Evolutionary conservation across 2,329 filamentous ascomycete genomes (phyloP).

Genomic region (Huntiella savannae): DNA sequence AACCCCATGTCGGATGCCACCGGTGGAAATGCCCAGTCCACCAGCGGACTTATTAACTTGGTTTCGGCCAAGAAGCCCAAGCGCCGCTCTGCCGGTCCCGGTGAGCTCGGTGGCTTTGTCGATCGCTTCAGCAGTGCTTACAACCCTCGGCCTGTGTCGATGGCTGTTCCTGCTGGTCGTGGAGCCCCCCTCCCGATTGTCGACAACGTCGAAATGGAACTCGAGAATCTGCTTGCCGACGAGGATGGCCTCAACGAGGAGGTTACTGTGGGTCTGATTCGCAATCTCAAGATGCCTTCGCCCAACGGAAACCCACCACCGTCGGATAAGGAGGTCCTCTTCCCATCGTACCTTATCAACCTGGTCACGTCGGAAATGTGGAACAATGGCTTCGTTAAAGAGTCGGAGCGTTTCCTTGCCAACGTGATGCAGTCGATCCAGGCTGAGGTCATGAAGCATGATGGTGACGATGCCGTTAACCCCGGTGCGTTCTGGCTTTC

Average conservation of each 20-base stretch:
- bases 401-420: conserved; percentile 93
- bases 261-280: conserved; percentile 87
- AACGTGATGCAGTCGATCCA: conserved; percentile 99
- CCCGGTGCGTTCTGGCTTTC: conserved; percentile 97
- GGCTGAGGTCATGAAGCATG: conserved; percentile 97
- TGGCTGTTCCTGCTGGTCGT: conserved; percentile 56
- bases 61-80: conserved; percentile 96
- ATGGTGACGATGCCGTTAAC: conserved; percentile 92
- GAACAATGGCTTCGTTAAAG: conserved; percentile 99
- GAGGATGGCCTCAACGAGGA: conserved; percentile 94
- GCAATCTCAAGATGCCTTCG: conserved; percentile 86
- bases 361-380: conserved; percentile 99
- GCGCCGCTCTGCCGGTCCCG: conserved; percentile 68
- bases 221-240: conserved; percentile 82
- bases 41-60: conserved; percentile 79
- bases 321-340: conserved; percentile 94
- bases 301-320: conserved; percentile 74
- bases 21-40: conserved; percentile 25
- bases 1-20: conserved; percentile 42
- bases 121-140: conserved; percentile 85
- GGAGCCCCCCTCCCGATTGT: conserved; percentile 33
- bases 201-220: conserved; percentile 86
- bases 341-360: conserved; percentile 98
- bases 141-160: conserved; percentile 87
- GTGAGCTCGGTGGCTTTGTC: conserved; percentile 41